These are phyloP conservation scores for Bipolaris bicolor DNA, from an alignment of 2,329 filamentous ascomycete species.

Conservation along the genomic window DNA sequence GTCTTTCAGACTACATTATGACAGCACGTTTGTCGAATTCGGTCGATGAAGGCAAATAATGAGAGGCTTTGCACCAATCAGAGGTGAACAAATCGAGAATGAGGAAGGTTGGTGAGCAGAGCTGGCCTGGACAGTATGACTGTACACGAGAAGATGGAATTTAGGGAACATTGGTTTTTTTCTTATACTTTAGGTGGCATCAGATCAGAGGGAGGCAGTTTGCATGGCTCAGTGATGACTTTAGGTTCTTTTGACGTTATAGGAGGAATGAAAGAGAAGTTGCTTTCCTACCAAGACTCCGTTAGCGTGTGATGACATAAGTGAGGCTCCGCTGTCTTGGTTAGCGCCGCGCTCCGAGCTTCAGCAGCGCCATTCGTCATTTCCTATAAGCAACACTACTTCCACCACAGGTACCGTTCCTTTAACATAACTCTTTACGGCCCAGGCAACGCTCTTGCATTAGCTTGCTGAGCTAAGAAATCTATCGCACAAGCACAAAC, in stretches of 20 bases:
- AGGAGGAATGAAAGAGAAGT: background rate
- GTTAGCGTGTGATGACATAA: conserved; percentile 14
- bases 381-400: conserved; percentile 23
- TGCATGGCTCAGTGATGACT: background rate
- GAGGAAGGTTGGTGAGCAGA: background rate
- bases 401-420: conserved; percentile 21
- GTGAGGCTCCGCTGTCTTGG: conserved; percentile 23
- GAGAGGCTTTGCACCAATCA: background rate
- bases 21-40: background rate
- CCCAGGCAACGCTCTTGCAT: conserved; percentile 17
- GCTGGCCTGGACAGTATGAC: background rate
- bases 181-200: no score
- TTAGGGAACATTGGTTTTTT: no score
- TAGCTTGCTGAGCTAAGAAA: conserved; percentile 4
- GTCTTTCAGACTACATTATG: background rate
- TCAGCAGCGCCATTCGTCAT: conserved; percentile 28
- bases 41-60: no score
- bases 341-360: conserved; percentile 24
- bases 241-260: background rate
- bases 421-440: conserved; percentile 10
- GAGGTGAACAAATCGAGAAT: background rate
- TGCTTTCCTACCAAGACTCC: background rate
- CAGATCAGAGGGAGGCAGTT: no score
- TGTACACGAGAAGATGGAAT: background rate
- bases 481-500: background rate